Conservation (phyloP, 2,329 filamentous ascomycete genomes). For the Cadophora sp. region DNA sequence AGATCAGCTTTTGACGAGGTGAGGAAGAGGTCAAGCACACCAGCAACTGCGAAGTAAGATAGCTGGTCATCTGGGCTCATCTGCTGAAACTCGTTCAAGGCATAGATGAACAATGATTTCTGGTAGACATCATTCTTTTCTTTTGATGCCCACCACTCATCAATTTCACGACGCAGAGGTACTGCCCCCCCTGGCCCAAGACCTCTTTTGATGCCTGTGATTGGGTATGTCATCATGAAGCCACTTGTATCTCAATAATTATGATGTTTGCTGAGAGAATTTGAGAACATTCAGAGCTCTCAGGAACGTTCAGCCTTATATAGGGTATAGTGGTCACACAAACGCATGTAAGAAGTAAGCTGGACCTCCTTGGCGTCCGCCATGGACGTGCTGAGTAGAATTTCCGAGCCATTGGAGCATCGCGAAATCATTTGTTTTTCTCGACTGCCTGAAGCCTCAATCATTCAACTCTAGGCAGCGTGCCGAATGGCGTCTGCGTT, state of each 20-base stretch:
- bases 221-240: constrained; percentile 22
- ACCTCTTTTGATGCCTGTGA: constrained; percentile 30
- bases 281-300: not conserved
- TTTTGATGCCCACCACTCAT: constrained; percentile 31
- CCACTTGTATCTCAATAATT: not conserved
- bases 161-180: constrained; percentile 30
- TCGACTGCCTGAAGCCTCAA: not conserved
- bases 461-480: constrained; percentile 18
- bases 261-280: constrained; percentile 3
- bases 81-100: constrained; percentile 25
- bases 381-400: not conserved
- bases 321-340: not conserved
- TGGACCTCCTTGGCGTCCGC: not conserved
- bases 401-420: not conserved
- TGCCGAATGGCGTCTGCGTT: constrained; percentile 8
- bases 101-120: constrained; percentile 30
- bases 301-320: not conserved
- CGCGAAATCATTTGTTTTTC: not conserved
- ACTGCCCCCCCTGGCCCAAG: constrained; percentile 25
- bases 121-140: constrained; percentile 29
- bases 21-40: constrained; percentile 2
- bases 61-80: constrained; percentile 27
- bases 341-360: constrained; percentile 5
- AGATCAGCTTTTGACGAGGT: not conserved
- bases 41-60: constrained; percentile 31